A percentile compares a stretch with the other conserved stretches of the same genome.
phyloP scores from a whole-genome alignment of 345 rosid genomes.

The Viola odorata region DNA sequence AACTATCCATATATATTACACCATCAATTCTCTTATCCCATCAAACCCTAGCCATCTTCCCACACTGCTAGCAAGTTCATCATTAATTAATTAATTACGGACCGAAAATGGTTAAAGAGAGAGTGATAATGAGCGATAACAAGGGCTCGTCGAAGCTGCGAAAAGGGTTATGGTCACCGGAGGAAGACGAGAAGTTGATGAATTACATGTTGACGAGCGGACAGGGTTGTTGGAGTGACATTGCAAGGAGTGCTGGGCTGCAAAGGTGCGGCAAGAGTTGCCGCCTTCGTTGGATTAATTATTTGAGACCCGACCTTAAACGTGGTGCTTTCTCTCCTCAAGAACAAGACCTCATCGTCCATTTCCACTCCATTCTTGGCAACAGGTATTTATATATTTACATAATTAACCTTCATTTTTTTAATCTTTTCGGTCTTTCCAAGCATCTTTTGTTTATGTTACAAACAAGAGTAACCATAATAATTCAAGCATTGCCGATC shows the following conservation, averaged over 20 bases:
- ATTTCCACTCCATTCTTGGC: slow-evolving; percentile 73
- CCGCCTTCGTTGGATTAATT: slow-evolving; percentile 84
- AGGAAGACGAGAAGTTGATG: slow-evolving; percentile 73
- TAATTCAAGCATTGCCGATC: too few species aligned
- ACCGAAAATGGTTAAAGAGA: slow-evolving; percentile 20
- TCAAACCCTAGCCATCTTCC: slow-evolving; percentile 9
- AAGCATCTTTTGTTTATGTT: too few species aligned
- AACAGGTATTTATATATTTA: slow-evolving; percentile 39
- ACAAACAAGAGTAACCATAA: too few species aligned
- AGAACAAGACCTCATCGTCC: slow-evolving; percentile 69
- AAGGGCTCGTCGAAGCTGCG: slow-evolving; percentile 40
- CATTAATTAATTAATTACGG: neutral
- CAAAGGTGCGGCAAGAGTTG: slow-evolving; percentile 80
- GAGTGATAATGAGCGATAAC: slow-evolving; percentile 10
- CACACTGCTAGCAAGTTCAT: neutral
- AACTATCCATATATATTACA: slow-evolving; percentile 16
- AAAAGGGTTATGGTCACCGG: slow-evolving; percentile 85
- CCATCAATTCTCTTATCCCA: slow-evolving; percentile 33
- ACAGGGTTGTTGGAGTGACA: slow-evolving; percentile 88
- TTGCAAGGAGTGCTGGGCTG: slow-evolving; percentile 70
- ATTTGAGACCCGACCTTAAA: slow-evolving; percentile 75
- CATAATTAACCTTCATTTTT: too few species aligned
- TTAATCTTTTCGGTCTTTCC: neutral
- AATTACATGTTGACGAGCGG: slow-evolving; percentile 66
- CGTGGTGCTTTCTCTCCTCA: slow-evolving; percentile 72